phyloP scores from a whole-genome alignment of 441 rosid genomes.

The Euphorbia neoarborescens region DNA sequence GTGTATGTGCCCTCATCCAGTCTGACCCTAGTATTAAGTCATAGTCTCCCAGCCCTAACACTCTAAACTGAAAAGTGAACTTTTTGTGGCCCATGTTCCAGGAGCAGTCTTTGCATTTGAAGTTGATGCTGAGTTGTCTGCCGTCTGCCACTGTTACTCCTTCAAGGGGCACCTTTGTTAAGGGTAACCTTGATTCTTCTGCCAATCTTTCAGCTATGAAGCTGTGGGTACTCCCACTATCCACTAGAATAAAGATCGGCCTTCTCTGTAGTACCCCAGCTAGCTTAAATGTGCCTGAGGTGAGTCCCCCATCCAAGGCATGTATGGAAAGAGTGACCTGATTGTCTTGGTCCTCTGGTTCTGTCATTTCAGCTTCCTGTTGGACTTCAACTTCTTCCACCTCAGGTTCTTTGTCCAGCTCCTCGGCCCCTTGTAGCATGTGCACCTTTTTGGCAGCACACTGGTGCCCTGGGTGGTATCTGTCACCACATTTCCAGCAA shows the following conservation, averaged over 20 bases:
- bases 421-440: too few species aligned
- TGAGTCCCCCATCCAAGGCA: background rate
- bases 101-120: background rate
- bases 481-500: too few species aligned
- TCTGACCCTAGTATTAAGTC: background rate
- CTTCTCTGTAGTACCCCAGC: background rate
- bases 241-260: background rate
- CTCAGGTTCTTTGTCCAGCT: too few species aligned
- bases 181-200: too few species aligned
- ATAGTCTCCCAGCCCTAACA: background rate
- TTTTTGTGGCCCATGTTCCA: background rate
- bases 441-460: too few species aligned
- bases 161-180: too few species aligned
- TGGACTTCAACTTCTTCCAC: too few species aligned
- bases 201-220: background rate
- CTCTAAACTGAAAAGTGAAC: background rate
- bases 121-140: background rate
- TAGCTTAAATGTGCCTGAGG: background rate
- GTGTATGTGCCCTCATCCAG: background rate
- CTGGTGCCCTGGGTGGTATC: too few species aligned
- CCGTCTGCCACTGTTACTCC: background rate
- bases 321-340: background rate
- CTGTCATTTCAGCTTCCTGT: too few species aligned
- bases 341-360: too few species aligned
- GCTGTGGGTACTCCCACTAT: conserved; percentile 1